phyloP scores from a whole-genome alignment of 208 protist species.

The Acanthamoeba lenticulata region DNA sequence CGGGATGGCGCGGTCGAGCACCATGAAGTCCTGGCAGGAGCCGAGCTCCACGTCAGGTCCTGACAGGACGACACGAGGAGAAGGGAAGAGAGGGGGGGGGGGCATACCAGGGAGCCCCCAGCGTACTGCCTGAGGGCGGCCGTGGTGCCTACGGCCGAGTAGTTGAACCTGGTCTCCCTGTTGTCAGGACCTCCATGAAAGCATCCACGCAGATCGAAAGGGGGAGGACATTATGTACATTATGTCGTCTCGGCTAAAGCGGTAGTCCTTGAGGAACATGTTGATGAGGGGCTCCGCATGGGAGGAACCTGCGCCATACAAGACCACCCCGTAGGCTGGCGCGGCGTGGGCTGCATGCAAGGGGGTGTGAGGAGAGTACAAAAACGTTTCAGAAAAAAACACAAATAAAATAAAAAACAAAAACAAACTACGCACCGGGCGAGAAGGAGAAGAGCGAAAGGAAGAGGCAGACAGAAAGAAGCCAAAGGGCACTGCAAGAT shows the following conservation, averaged over 20 bases:
- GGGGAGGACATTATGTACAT: neutral
- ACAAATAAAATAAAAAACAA: neutral
- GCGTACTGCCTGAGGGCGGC: neutral
- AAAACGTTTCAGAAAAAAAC: neutral
- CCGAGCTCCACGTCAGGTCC: neutral
- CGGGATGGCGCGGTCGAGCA: neutral
- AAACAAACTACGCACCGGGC: neutral
- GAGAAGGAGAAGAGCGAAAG: neutral
- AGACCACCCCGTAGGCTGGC: neutral
- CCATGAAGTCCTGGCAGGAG: neutral
- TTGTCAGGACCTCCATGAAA: neutral
- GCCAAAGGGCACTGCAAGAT: neutral
- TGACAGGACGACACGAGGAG: neutral
- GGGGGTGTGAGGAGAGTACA: no score
- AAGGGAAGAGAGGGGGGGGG: no score
- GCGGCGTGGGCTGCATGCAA: neutral
- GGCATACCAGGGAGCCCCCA: neutral
- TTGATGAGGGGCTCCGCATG: neutral
- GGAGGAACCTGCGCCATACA: neutral
- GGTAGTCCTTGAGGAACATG: neutral
- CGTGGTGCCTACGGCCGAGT: neutral
- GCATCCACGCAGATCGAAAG: neutral
- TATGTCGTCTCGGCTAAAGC: neutral
- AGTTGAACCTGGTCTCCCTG: conserved; percentile 49
- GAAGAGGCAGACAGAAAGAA: neutral